These are phyloP conservation scores for Monilinia vaccinii-corymbosi DNA, from an alignment of 2,329 filamentous ascomycete genomes.

Conservation along the genomic window DNA sequence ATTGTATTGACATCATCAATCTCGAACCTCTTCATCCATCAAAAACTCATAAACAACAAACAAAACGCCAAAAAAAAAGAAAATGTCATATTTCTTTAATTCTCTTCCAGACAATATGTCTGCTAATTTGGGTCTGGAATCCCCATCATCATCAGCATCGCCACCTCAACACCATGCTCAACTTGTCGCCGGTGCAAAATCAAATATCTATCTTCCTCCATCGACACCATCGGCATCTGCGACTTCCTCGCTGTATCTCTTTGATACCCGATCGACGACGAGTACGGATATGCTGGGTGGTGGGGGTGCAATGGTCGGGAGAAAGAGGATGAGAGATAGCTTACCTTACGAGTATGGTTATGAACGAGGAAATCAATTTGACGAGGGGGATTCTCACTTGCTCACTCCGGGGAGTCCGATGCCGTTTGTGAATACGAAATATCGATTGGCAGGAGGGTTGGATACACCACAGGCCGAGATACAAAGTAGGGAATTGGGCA, in stretches of 20 bases:
- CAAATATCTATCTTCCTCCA: slow-evolving; percentile 36
- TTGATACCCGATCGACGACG: slow-evolving; percentile 17
- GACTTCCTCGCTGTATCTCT: slow-evolving; percentile 26
- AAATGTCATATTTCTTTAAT: slow-evolving; percentile 19
- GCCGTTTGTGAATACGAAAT: slow-evolving; percentile 41
- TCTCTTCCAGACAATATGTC: slow-evolving; percentile 16
- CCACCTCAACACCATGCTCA: slow-evolving; percentile 12
- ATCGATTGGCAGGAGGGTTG: slow-evolving; percentile 40
- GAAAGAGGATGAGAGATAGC: slow-evolving; percentile 17
- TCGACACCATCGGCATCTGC: slow-evolving; percentile 32
- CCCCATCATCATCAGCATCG: neutral
- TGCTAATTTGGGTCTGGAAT: slow-evolving; percentile 20
- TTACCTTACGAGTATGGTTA: slow-evolving; percentile 9
- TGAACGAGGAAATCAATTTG: slow-evolving; percentile 1
- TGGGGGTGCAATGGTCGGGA: slow-evolving; percentile 1
- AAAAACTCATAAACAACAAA: neutral
- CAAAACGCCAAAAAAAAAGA: neutral
- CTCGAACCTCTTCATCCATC: neutral
- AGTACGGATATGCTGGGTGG: neutral
- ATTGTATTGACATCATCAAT: neutral
- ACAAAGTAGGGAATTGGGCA: slow-evolving; percentile 22
- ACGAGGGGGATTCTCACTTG: slow-evolving; percentile 11
- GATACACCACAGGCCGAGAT: slow-evolving; percentile 34
- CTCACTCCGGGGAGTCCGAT: slow-evolving; percentile 28
- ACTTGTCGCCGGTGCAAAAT: slow-evolving; percentile 27